Conservation (phyloP, 176 grass and related monocot genomes). For the Alopecurus myosuroides region DNA sequence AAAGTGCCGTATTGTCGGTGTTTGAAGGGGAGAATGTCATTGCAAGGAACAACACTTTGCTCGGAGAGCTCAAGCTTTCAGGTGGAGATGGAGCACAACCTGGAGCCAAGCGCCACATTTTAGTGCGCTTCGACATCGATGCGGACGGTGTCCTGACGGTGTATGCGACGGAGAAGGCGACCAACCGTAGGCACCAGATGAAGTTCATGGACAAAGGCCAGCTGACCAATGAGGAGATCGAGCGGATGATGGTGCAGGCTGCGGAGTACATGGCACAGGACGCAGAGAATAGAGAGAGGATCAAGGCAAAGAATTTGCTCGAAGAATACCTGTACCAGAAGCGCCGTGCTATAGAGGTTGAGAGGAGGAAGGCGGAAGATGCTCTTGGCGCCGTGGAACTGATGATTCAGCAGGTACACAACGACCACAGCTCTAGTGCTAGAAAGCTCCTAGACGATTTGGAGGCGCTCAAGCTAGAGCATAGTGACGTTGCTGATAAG, state of each 20-base stretch:
- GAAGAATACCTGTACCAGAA: neutral
- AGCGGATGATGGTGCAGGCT: neutral
- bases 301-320: constrained; percentile 19
- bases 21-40: constrained; percentile 18
- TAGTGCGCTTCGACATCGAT: constrained; percentile 29
- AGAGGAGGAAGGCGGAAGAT: neutral
- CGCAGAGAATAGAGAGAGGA: neutral
- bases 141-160: constrained; percentile 35
- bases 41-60: constrained; percentile 20
- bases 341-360: neutral
- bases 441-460: neutral
- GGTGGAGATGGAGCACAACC: neutral
- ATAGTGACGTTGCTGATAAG: neutral
- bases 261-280: constrained; percentile 4
- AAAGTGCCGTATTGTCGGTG: constrained; percentile 22
- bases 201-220: neutral
- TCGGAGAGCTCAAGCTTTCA: constrained; percentile 25
- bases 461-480: neutral
- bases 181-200: neutral
- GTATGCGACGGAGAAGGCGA: neutral
- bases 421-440: neutral
- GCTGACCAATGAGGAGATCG: constrained; percentile 4
- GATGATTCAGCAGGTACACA: neutral
- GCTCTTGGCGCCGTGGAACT: neutral
- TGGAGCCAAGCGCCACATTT: neutral